Evolutionary conservation across 169 alveolate species (phyloP), one percentile per base, ranked within the genome.

Genomic region (Cryptosporidium ubiquitum): DNA sequence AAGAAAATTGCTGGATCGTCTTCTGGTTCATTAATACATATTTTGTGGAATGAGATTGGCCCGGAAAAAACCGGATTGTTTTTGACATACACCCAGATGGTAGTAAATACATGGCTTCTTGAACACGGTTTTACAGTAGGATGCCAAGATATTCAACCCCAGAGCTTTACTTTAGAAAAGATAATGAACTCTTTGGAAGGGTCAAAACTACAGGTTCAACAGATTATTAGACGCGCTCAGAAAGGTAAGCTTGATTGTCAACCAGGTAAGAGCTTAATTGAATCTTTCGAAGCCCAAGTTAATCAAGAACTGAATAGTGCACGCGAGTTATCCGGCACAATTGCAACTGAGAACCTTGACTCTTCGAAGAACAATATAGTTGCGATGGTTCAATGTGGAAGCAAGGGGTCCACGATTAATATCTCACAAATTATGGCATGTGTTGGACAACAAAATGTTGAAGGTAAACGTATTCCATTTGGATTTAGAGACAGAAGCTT

Each of bases 401-500:
- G 99, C 37, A 98, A 98, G 93, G 99, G 99, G 26, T 94, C 98
- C 79, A 95, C 97, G 12, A 96, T 98, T 42, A 99, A 99, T 95
- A 97, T 98, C 91, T 94, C 99, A 92, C 95, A 97, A 95, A 98
- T 99, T 91, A 98, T 98, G 92, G 99, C 99, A 33, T 98, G 99
- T 91, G 99, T 99, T 23, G 99, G 99, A 0, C 99, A 99, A 92
- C 99, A 99, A 95, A 98, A 99, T 92, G 99, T 99, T 6, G 99
- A 99, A 93, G 99, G 99, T n/a, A 98, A 98, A 84, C 97, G 99
- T 69, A 97, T 99, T 79, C 99, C 99, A 42, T 97, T 97, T 84
- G 99, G 99, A 31, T 98, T 98, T 94, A 93, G 96, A 31, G 98
- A 97, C 84, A 96, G 99, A 58, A 95, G 99, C 10, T 94, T 99